Evolutionary conservation across 2,329 filamentous ascomycete species (phyloP).

Genomic region (Thielaviopsis populi): DNA sequence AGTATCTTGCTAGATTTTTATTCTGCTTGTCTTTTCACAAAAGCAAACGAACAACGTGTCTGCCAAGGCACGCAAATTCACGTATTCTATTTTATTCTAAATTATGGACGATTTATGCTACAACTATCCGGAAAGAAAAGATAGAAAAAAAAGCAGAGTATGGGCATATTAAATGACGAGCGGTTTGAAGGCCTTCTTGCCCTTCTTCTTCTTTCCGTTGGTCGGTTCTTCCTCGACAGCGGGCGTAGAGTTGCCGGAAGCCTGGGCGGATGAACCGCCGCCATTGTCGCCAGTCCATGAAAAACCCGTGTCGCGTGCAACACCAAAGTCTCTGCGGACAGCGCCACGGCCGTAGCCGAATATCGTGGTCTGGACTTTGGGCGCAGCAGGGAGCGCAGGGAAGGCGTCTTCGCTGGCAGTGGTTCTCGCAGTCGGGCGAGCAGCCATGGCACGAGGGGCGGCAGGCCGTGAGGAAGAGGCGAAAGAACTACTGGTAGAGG

Average conservation of each 20-base stretch:
- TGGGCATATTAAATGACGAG: background rate
- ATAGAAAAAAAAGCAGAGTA: too few relatives aligned
- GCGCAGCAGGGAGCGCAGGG: constrained; percentile 65
- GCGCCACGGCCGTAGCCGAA: constrained; percentile 44
- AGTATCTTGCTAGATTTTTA: too few relatives aligned
- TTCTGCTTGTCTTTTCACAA: too few relatives aligned
- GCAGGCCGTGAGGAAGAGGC: constrained; percentile 5
- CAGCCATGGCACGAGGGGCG: constrained; percentile 1
- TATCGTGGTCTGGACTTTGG: constrained; percentile 50
- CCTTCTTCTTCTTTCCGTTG: constrained; percentile 40
- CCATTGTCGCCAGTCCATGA: constrained; percentile 30
- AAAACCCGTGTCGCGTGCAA: constrained; percentile 34
- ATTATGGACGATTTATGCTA: too few relatives aligned
- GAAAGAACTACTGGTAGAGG: constrained; percentile 20
- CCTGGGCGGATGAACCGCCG: constrained; percentile 21
- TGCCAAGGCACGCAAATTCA: too few relatives aligned
- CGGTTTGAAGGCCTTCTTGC: constrained; percentile 31
- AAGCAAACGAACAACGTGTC: too few relatives aligned
- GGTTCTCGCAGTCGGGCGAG: constrained; percentile 7
- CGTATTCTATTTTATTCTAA: too few relatives aligned
- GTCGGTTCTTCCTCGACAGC: constrained; percentile 22
- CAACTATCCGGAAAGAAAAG: too few relatives aligned
- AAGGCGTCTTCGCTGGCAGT: constrained; percentile 47
- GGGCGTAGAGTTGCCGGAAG: constrained; percentile 20
- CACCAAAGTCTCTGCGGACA: constrained; percentile 39